Base-by-base conservation (phyloP, 495 filamentous ascomycete genomes). In the Daldinia bambusicola region DNA sequence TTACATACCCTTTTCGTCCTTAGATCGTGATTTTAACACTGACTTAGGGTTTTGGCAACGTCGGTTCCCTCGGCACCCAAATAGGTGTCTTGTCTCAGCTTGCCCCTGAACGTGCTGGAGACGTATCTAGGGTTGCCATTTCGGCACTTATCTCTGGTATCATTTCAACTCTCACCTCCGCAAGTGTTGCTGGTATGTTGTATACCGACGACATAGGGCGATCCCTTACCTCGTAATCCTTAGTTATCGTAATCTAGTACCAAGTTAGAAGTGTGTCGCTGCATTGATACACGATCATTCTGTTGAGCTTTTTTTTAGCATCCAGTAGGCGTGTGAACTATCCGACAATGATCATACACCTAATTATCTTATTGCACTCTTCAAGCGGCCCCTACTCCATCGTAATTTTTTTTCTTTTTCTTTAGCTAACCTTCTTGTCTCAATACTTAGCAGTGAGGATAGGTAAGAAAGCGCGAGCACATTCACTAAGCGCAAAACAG, bases 31-130 rank as follows among this genome's bases (percentile, higher is more conserved):
- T 57, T 52, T 61, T 52, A 34, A 50, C 41, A 53, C n/a, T 2
- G 37, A 18, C 67, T 3, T 56, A 77, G 75, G 91, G 90, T 7
- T 93, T 93, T 72, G 92, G 90, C 52, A 96, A 95, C 77, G 89
- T 95, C 67, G 88, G 88, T 53, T 92, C 91, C 38, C 87, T 95
- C 40, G 93, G 92, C 66, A 94, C 91, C 62, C 93, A 96, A 78
- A 94, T 94, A 63, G 92, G 92, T 78, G 91, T 97, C 43, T 81
- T 97, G 6, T 87, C 89, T 0, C 93, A 97, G 81, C 85, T 97
- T 55, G 87, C 91, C 1, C 93, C 94, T 0, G 80, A 83, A 26
- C 86, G 93, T 30, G 84, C 84, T 67, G 92, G 89, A 18, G 91
- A 95, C 75, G 89, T 97, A 16, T 89, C 90, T 20, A 87, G 85